phyloP scores from a whole-genome alignment of 2,329 filamentous ascomycete species.

The Sporothrix protearum region DNA sequence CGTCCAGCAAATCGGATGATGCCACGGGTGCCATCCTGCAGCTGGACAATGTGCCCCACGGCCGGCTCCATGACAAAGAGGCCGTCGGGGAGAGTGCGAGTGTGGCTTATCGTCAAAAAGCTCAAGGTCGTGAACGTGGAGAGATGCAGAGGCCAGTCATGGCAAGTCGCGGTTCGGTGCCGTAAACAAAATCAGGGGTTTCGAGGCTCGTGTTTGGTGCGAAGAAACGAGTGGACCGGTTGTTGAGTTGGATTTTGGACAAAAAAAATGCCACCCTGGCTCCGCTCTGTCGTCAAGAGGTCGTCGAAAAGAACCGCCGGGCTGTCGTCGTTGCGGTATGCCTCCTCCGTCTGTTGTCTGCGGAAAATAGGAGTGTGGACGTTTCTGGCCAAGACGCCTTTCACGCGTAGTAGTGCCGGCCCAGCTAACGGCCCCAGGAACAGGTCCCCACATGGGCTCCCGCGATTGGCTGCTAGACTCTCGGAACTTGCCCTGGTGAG shows the following conservation, averaged over 20 bases:
- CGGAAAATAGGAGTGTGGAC: conserved; percentile 11
- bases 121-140: conserved; percentile 20
- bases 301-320: not conserved
- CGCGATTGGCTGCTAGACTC: conserved; percentile 18
- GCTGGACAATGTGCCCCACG: conserved; percentile 71
- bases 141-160: conserved; percentile 6
- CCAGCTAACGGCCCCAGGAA: not conserved
- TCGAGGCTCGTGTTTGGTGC: not conserved
- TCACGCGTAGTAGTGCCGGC: conserved; percentile 9
- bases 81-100: not conserved
- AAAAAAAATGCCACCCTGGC: not conserved
- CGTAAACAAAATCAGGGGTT: not conserved
- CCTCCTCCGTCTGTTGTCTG: conserved; percentile 7
- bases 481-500: not conserved
- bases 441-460: conserved; percentile 18
- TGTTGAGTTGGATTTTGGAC: not conserved
- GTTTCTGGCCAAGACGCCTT: conserved; percentile 9
- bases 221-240: not conserved
- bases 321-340: conserved; percentile 15
- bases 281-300: not conserved
- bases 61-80: conserved; percentile 46
- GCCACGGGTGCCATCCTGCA: conserved; percentile 72
- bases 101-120: not conserved
- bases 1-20: conserved; percentile 77
- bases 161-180: not conserved